phyloP scores from a whole-genome alignment of 2,329 filamentous ascomycete species.

The Pyrenophora teres region DNA sequence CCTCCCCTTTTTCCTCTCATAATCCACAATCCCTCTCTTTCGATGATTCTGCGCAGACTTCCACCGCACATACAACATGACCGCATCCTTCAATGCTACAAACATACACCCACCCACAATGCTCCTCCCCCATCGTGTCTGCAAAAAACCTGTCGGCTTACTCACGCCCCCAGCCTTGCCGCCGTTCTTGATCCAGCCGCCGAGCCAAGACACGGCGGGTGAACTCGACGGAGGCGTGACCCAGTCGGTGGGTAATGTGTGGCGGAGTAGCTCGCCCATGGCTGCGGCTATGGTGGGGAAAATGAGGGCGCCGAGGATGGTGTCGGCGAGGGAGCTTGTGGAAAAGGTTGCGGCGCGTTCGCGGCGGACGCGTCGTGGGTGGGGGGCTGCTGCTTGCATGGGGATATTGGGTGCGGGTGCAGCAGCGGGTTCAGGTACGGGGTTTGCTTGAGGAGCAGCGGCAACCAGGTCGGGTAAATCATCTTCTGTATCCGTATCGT shows the following conservation, averaged over 20 bases:
- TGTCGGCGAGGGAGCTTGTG: constrained; percentile 61
- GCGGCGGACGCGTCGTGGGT: constrained; percentile 41
- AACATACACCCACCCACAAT: constrained; percentile 87
- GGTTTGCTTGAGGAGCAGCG: constrained; percentile 21
- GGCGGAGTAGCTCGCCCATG: constrained; percentile 75
- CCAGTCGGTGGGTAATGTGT: constrained; percentile 70
- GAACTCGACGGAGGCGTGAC: constrained; percentile 51
- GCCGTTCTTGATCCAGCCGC: constrained; percentile 23
- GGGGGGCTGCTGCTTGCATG: constrained; percentile 23
- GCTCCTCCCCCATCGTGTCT: constrained; percentile 74
- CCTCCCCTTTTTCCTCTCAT: constrained; percentile 11
- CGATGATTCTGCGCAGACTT: constrained; percentile 56
- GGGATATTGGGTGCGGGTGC: constrained; percentile 40
- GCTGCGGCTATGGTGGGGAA: constrained; percentile 81
- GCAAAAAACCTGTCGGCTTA: no score
- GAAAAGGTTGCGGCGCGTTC: constrained; percentile 58
- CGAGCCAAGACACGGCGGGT: constrained; percentile 25
- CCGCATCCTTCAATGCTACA: constrained; percentile 76
- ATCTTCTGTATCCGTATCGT: constrained; percentile 19
- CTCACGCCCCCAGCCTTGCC: constrained; percentile 7
- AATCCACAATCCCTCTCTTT: constrained; percentile 52
- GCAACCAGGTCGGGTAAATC: constrained; percentile 14
- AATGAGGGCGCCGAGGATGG: constrained; percentile 70
- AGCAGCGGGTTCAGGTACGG: background rate
- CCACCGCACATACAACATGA: constrained; percentile 64